Percentiles rank a stretch among this genome's conserved stretches.
These are phyloP conservation scores for Tephrocybe sp. DNA, from an alignment of 768 basidiomycete genomes.

Conservation along the genomic window DNA sequence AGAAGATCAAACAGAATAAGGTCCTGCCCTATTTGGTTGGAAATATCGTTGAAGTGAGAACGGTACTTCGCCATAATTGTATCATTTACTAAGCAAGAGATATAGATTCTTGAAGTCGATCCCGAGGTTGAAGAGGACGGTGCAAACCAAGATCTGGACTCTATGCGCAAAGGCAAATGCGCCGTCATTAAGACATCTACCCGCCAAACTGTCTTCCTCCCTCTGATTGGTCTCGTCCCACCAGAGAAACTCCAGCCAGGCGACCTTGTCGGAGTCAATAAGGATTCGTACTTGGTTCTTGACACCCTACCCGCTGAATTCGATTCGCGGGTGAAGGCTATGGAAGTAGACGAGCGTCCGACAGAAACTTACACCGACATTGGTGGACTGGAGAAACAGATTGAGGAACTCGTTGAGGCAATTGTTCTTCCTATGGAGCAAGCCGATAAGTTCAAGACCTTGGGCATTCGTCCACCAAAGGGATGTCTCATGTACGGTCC, in stretches of 20 bases:
- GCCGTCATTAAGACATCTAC: slow-evolving; percentile 99
- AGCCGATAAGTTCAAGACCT: slow-evolving; percentile 95
- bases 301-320: slow-evolving; percentile 97
- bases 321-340: slow-evolving; percentile 97
- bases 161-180: slow-evolving; percentile 96
- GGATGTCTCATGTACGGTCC: slow-evolving; percentile 99
- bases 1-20: slow-evolving; percentile 99
- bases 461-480: slow-evolving; percentile 98
- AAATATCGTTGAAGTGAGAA: slow-evolving; percentile 93
- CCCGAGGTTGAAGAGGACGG: slow-evolving; percentile 93
- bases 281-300: slow-evolving; percentile 96
- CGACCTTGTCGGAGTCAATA: slow-evolving; percentile 98
- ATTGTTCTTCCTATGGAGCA: slow-evolving; percentile 99
- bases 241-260: slow-evolving; percentile 86
- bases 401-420: slow-evolving; percentile 97
- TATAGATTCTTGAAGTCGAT: slow-evolving; percentile 90
- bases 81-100: slow-evolving; percentile 7
- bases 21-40: slow-evolving; percentile 97
- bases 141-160: slow-evolving; percentile 92
- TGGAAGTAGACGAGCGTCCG: slow-evolving; percentile 99
- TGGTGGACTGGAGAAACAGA: slow-evolving; percentile 98
- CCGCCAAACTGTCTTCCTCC: slow-evolving; percentile 97
- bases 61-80: background rate
- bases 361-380: slow-evolving; percentile 98
- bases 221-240: slow-evolving; percentile 95